Percentiles rank a stretch among this genome's conserved stretches.
These are phyloP conservation scores for Vitis hybrid DNA, from an alignment of 177 flowering plant genomes.

Conservation along the genomic window DNA sequence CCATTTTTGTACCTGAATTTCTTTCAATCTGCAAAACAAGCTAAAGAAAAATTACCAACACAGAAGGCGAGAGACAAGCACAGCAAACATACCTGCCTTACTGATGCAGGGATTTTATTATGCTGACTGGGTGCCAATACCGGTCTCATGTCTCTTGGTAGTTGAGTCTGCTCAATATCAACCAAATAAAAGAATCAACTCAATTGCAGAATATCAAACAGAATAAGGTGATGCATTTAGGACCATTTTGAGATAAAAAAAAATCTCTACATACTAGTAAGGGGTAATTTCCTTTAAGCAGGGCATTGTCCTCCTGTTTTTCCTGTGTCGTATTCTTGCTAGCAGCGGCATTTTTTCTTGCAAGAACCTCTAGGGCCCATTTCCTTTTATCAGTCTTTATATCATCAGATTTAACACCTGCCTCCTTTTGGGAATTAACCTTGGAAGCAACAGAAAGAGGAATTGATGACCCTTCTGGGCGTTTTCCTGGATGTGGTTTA, in stretches of 20 bases:
- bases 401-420: slow-evolving; percentile 38
- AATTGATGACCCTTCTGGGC: slow-evolving; percentile 16
- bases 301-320: slow-evolving; percentile 41
- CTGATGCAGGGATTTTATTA: slow-evolving; percentile 73
- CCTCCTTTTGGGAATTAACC: slow-evolving; percentile 34
- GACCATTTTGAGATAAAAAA: neutral
- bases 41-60: too few relatives aligned
- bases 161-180: slow-evolving; percentile 65
- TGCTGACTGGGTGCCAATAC: slow-evolving; percentile 53
- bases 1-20: neutral
- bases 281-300: slow-evolving; percentile 73
- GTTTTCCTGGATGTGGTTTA: slow-evolving; percentile 22
- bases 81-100: slow-evolving; percentile 67
- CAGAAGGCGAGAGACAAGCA: too few relatives aligned
- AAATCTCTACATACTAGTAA: slow-evolving; percentile 52
- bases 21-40: neutral
- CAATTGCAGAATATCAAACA: neutral
- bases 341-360: slow-evolving; percentile 61
- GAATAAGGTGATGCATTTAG: neutral
- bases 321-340: slow-evolving; percentile 30
- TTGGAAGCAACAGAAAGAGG: slow-evolving; percentile 33
- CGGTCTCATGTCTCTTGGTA: slow-evolving; percentile 88
- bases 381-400: slow-evolving; percentile 68
- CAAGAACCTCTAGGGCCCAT: slow-evolving; percentile 94
- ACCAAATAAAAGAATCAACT: slow-evolving; percentile 10